Evolutionary conservation across 257 asterid genomes (phyloP).

Genomic region (Parsonsia alboflavescens): DNA sequence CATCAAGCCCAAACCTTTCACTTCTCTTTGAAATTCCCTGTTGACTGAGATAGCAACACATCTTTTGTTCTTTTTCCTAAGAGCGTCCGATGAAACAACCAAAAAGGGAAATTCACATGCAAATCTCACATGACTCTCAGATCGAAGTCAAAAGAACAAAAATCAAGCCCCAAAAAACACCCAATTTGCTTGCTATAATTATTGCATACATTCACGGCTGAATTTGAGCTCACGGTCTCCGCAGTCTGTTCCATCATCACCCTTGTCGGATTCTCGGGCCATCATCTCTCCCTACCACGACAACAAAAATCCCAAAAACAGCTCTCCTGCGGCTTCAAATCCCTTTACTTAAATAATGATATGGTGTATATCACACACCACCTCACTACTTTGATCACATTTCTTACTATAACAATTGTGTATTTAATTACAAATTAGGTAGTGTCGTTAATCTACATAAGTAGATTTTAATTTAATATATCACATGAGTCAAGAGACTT

Average conservation of each 20-base stretch:
- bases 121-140: not conserved
- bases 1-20: too few species aligned
- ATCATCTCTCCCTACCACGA: not conserved
- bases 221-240: conserved; percentile 4
- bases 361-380: too few species aligned
- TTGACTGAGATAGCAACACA: not conserved
- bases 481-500: too few species aligned
- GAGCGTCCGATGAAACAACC: not conserved
- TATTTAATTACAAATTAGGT: too few species aligned
- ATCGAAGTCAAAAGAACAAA: not conserved
- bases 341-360: too few species aligned
- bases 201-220: not conserved
- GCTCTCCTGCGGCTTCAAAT: too few species aligned
- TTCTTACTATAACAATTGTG: too few species aligned
- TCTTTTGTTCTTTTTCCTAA: not conserved
- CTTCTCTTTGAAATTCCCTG: not conserved
- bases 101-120: too few species aligned
- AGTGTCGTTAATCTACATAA: too few species aligned
- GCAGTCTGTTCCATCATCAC: not conserved
- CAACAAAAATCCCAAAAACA: not conserved
- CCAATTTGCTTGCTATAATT: not conserved
- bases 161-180: not conserved
- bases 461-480: too few species aligned
- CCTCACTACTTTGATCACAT: too few species aligned
- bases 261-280: not conserved